Conservation (phyloP, 108 stramenopile genomes). For the Stephanodiscus minutulus region DNA sequence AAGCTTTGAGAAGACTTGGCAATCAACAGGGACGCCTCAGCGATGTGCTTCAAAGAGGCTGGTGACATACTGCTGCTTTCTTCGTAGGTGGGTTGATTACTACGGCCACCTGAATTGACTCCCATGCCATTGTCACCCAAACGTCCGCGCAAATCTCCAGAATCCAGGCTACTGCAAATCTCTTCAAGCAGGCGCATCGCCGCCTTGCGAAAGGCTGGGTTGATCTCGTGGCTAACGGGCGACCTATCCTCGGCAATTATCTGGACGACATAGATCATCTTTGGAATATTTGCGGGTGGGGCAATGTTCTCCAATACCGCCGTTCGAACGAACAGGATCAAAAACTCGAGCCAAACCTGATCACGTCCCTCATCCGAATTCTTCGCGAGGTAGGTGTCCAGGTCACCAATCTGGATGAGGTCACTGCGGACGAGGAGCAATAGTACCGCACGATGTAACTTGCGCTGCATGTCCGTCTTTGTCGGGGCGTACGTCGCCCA, state of each 20-base stretch:
- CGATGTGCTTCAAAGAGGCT: conserved; percentile 58
- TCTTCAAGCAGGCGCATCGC: conserved; percentile 82
- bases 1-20: conserved; percentile 72
- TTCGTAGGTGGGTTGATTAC: conserved; percentile 38
- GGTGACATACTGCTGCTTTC: conserved; percentile 75
- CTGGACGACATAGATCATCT: conserved; percentile 83
- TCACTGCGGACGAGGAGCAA: conserved; percentile 87
- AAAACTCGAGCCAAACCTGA: conserved; percentile 90
- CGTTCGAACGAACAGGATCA: conserved; percentile 84
- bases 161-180: conserved; percentile 53
- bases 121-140: conserved; percentile 11
- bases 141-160: conserved; percentile 20
- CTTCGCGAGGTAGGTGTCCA: conserved; percentile 87
- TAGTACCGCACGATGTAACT: conserved; percentile 89
- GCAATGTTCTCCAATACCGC: conserved; percentile 84
- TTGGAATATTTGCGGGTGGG: conserved; percentile 76
- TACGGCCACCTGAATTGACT: conserved; percentile 11
- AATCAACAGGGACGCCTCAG: conserved; percentile 60
- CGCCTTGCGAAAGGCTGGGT: conserved; percentile 74
- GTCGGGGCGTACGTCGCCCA: conserved; percentile 94
- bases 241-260: conserved; percentile 79
- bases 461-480: conserved; percentile 82
- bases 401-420: conserved; percentile 72
- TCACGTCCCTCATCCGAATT: conserved; percentile 85
- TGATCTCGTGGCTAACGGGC: conserved; percentile 66